Percentiles rank a stretch among this genome's conserved stretches.
phyloP scores from a whole-genome alignment of 2,329 filamentous ascomycete genomes.

The Cladosporium velox region DNA sequence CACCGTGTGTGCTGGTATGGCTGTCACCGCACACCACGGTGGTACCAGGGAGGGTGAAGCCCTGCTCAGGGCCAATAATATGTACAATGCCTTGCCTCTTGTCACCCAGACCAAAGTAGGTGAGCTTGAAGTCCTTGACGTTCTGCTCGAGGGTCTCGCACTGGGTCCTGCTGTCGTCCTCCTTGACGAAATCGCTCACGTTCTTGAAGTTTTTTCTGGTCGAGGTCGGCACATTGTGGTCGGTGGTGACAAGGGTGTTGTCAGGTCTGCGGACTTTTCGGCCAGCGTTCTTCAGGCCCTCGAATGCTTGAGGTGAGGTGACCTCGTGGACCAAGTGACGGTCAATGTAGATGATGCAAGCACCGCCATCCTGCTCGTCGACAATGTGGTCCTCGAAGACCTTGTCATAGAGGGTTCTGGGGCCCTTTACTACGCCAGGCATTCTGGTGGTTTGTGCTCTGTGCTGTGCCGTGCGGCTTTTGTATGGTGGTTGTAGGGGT shows the following conservation, averaged over 20 bases:
- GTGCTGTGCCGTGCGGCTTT: neutral
- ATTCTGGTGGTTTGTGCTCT: conserved; percentile 25
- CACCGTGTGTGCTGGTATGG: conserved; percentile 96
- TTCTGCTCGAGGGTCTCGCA: conserved; percentile 96
- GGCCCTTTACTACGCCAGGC: conserved; percentile 37
- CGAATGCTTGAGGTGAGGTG: conserved; percentile 97
- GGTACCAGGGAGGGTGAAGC: conserved; percentile 94
- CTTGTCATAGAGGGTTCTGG: conserved; percentile 74
- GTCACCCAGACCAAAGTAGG: conserved; percentile 94
- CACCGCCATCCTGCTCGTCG: conserved; percentile 92
- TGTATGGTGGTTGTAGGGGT: neutral
- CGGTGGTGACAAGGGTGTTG: conserved; percentile 93
- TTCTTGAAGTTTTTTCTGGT: conserved; percentile 92
- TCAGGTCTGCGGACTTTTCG: conserved; percentile 89
- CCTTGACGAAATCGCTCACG: conserved; percentile 89
- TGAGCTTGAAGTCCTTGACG: conserved; percentile 92
- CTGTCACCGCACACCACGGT: conserved; percentile 98
- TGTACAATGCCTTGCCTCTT: conserved; percentile 98
- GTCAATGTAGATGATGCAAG: conserved; percentile 89
- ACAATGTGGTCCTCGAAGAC: conserved; percentile 93
- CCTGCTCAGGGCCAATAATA: conserved; percentile 97
- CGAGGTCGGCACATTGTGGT: conserved; percentile 94
- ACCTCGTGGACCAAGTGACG: conserved; percentile 98
- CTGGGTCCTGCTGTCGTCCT: conserved; percentile 90
- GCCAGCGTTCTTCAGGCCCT: conserved; percentile 86